Evolutionary conservation across 1,139 yeast genomes (phyloP).

Genomic region (Hyphopichia burtonii): DNA sequence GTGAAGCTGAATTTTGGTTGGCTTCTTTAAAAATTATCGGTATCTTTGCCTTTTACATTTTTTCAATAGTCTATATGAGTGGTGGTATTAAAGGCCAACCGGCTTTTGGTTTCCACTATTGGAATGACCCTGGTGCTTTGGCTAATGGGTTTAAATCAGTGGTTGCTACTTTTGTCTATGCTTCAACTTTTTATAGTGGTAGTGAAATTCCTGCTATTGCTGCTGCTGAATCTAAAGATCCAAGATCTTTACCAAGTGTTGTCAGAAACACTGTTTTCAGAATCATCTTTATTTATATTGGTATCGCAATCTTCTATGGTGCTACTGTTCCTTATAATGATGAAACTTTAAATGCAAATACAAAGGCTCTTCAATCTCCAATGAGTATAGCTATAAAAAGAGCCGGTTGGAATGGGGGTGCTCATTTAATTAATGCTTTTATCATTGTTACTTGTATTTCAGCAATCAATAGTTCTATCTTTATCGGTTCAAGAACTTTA

Average conservation of each 20-base stretch:
- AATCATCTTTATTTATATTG: constrained; percentile 54
- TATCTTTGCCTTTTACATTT: constrained; percentile 56
- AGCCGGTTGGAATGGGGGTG: constrained; percentile 54
- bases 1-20: constrained; percentile 67
- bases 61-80: constrained; percentile 57
- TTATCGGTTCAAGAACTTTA: constrained; percentile 51
- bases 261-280: constrained; percentile 58
- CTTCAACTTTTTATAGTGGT: constrained; percentile 60
- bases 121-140: constrained; percentile 53
- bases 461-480: constrained; percentile 54
- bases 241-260: constrained; percentile 53
- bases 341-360: constrained; percentile 22
- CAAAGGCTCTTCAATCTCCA: constrained; percentile 38
- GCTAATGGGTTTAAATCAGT: constrained; percentile 64
- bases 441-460: constrained; percentile 52
- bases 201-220: constrained; percentile 58
- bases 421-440: constrained; percentile 50
- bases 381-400: constrained; percentile 42
- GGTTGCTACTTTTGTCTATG: constrained; percentile 68
- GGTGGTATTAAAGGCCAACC: constrained; percentile 62
- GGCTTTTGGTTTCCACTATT: constrained; percentile 53
- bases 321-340: constrained; percentile 56
- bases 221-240: constrained; percentile 57
- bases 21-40: constrained; percentile 57
- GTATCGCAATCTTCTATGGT: constrained; percentile 53